Evolutionary conservation across 31 red algal genomes (phyloP).

Genomic region (Porphyra umbilicalis): DNA sequence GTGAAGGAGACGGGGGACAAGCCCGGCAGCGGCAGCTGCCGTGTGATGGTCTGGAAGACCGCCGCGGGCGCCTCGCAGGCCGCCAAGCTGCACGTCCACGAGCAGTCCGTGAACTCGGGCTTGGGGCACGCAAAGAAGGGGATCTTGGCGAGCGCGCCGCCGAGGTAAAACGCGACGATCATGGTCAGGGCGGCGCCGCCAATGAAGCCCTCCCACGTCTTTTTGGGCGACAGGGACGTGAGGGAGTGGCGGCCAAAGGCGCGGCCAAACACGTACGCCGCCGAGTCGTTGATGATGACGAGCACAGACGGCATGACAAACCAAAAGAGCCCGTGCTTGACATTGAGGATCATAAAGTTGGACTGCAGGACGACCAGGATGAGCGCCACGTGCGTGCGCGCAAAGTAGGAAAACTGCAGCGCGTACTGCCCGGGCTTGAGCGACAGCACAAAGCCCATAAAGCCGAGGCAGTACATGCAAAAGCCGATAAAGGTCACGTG

Average conservation of each 20-base stretch:
- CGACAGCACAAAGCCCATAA: conserved; percentile 87
- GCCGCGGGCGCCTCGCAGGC: conserved; percentile 32
- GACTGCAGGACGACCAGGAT: conserved; percentile 81
- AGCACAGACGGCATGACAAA: conserved; percentile 84
- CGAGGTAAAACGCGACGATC: conserved; percentile 69
- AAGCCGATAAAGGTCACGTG: conserved; percentile 91
- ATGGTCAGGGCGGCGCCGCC: conserved; percentile 87
- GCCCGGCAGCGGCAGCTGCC: conserved; percentile 19
- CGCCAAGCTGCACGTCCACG: conserved; percentile 36
- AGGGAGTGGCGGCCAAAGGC: conserved; percentile 74
- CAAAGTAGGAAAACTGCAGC: conserved; percentile 89
- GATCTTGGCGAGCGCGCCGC: conserved; percentile 49
- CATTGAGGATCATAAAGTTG: conserved; percentile 97
- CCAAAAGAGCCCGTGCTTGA: conserved; percentile 87
- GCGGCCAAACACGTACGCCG: conserved; percentile 84
- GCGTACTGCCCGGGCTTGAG: conserved; percentile 61
- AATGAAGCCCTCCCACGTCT: conserved; percentile 99
- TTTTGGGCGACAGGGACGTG: conserved; percentile 81
- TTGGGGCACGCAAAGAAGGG: conserved; percentile 82
- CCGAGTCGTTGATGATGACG: conserved; percentile 91
- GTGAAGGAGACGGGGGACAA: conserved; percentile 19
- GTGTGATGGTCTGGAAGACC: background rate
- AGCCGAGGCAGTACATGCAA: conserved; percentile 71
- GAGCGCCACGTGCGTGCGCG: conserved; percentile 69
- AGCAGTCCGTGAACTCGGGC: conserved; percentile 89